These are phyloP conservation scores for Scalesia atractyloides DNA, from an alignment of 129 eudicot species.

Conservation along the genomic window DNA sequence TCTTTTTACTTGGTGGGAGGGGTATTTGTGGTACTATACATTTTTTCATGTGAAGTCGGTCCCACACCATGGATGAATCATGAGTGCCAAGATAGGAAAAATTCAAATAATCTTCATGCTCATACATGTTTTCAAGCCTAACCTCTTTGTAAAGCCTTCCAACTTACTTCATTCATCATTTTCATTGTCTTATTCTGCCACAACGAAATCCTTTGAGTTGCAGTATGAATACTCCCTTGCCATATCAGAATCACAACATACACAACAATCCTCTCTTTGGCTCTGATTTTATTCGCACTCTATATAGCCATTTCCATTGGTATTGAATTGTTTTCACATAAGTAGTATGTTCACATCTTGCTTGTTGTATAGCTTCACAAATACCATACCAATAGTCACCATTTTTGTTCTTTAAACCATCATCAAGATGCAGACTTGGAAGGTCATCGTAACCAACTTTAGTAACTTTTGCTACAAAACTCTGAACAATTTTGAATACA, in stretches of 20 bases:
- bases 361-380: no score
- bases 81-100: conserved; percentile 92
- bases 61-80: conserved; percentile 44
- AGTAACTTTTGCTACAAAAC: no score
- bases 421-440: no score
- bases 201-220: conserved; percentile 81
- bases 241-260: conserved; percentile 92
- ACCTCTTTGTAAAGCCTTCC: conserved; percentile 74
- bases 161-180: conserved; percentile 85
- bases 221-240: conserved; percentile 82
- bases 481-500: no score
- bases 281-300: conserved; percentile 77
- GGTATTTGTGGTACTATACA: conserved; percentile 35
- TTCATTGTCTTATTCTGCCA: conserved; percentile 98
- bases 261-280: conserved; percentile 78
- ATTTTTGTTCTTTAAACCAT: no score
- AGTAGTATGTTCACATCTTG: no score
- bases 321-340: conserved; percentile 80
- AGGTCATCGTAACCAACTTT: no score
- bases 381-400: no score
- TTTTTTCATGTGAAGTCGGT: conserved; percentile 31
- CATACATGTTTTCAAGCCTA: conserved; percentile 60
- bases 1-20: conserved; percentile 65
- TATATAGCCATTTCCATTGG: conserved; percentile 95
- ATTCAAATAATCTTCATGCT: conserved; percentile 80